Percentiles rank a stretch among this genome's conserved stretches.
These are phyloP conservation scores for Gyromitra esculenta DNA, from an alignment of 2,329 filamentous ascomycete genomes.

Conservation along the genomic window DNA sequence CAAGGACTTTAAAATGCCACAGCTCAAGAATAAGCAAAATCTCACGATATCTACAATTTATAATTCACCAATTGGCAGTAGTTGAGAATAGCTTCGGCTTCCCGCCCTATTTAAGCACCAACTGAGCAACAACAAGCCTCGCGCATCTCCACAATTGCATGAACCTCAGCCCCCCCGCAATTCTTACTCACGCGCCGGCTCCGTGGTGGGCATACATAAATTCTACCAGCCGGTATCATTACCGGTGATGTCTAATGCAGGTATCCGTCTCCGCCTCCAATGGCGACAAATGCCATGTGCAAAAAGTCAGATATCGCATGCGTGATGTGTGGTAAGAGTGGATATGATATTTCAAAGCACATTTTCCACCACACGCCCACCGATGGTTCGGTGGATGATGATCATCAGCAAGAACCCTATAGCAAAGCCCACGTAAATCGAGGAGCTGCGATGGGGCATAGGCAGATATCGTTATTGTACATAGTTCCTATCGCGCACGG, in stretches of 20 bases:
- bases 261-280: background rate
- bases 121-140: background rate
- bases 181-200: background rate
- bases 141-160: too few species aligned
- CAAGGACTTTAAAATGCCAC: too few species aligned
- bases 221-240: background rate
- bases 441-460: background rate
- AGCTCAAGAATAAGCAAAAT: too few species aligned
- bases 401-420: conserved; percentile 7
- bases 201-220: background rate
- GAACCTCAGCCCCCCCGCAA: background rate
- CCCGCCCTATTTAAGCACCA: background rate
- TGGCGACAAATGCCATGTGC: background rate
- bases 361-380: background rate
- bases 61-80: background rate
- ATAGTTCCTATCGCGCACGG: conserved; percentile 4
- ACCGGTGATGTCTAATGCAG: conserved; percentile 5
- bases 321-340: background rate
- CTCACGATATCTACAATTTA: background rate
- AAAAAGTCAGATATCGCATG: background rate
- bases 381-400: background rate
- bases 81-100: background rate
- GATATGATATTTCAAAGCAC: conserved; percentile 3
- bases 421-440: background rate
- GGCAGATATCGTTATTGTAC: background rate